Conservation (phyloP, 2,329 filamentous ascomycete genomes). For the Microdochium trichocladiopsis region DNA sequence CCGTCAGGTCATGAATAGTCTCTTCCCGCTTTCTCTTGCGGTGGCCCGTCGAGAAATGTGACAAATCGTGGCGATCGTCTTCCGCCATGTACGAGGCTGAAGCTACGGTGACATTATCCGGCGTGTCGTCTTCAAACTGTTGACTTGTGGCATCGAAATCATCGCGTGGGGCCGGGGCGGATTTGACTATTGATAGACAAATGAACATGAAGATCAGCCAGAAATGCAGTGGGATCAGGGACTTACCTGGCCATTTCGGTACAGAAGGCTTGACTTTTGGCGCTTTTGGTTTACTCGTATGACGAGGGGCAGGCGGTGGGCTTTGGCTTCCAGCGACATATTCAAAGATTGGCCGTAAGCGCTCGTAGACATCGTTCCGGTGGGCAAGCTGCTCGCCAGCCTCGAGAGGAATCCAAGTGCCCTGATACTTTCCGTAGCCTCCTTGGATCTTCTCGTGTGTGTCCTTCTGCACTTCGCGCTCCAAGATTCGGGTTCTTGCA, state of each 20-base stretch:
- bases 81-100: constrained; percentile 83
- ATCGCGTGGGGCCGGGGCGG: constrained; percentile 38
- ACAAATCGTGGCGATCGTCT: constrained; percentile 67
- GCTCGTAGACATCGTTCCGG: constrained; percentile 80
- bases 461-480: constrained; percentile 94
- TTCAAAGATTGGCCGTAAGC: constrained; percentile 82
- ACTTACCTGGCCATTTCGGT: constrained; percentile 49
- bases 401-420: constrained; percentile 91
- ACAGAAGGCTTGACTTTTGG: constrained; percentile 56
- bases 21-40: constrained; percentile 74
- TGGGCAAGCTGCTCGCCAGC: constrained; percentile 76
- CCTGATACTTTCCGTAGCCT: constrained; percentile 98
- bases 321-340: constrained; percentile 78
- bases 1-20: constrained; percentile 53
- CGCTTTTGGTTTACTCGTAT: constrained; percentile 79
- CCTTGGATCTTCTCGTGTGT: constrained; percentile 97
- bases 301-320: constrained; percentile 88
- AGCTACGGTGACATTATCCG: constrained; percentile 75
- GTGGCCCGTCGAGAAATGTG: constrained; percentile 53
- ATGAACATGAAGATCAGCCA: neutral
- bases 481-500: constrained; percentile 85
- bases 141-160: constrained; percentile 58
- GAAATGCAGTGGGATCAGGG: neutral
- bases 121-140: constrained; percentile 66
- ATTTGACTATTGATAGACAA: constrained; percentile 7